Conservation (phyloP, 805 yeast genomes). For the Wickerhamiella nectarea region DNA sequence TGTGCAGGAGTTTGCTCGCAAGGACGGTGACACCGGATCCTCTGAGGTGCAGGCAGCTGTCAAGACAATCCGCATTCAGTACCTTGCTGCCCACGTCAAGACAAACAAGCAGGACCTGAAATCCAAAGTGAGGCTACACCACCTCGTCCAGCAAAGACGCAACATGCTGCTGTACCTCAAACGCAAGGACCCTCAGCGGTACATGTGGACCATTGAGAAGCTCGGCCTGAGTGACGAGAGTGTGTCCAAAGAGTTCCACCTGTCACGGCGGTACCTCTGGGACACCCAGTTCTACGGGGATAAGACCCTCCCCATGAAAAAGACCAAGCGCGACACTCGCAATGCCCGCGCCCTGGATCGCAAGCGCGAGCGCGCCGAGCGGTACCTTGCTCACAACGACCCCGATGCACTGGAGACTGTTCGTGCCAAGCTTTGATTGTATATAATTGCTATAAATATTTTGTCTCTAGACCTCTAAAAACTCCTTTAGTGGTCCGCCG, state of each 20-base stretch:
- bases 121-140: constrained; percentile 58
- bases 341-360: constrained; percentile 16
- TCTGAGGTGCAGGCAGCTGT: constrained; percentile 94
- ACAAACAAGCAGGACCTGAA: constrained; percentile 58
- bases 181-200: constrained; percentile 62
- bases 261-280: constrained; percentile 26
- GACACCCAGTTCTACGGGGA: constrained; percentile 28
- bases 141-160: constrained; percentile 83
- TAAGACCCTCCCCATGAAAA: constrained; percentile 23
- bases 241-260: constrained; percentile 55
- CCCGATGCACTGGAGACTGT: constrained; percentile 15
- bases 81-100: constrained; percentile 58
- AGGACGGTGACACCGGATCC: constrained; percentile 86
- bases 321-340: constrained; percentile 21
- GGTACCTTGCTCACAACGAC: constrained; percentile 20
- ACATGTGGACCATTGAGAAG: constrained; percentile 75
- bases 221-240: constrained; percentile 76
- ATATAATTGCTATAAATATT: constrained; percentile 2
- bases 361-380: constrained; percentile 19
- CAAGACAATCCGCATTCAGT: constrained; percentile 66
- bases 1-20: constrained; percentile 62
- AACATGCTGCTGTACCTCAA: constrained; percentile 69
- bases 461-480: constrained; percentile 31
- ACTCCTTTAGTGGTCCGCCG: constrained; percentile 59
- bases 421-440: background rate